Base-by-base conservation (phyloP, 1,139 yeast species). In the Geotrichum histeridarum region DNA sequence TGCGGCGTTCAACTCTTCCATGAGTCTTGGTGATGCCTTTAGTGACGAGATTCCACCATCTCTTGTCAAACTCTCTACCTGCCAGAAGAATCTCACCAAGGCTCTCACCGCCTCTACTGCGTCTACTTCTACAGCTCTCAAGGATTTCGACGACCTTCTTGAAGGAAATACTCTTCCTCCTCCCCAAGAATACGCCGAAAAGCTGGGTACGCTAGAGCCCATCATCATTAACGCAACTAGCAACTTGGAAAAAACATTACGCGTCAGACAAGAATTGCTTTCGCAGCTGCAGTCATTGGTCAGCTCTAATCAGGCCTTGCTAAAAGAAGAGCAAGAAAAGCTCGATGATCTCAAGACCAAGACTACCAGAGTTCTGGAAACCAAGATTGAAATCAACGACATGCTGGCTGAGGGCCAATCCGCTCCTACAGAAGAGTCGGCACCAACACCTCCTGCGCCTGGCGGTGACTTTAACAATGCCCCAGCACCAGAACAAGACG, bases 81-180 rank as follows among this genome's bases (percentile, higher is more conserved):
- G 70, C 1, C 77, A 77, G 59, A 64, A 64, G 18, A 73, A 74
- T 55, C 77, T 77, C 2, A 55, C 60, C 14, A 51, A 57, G 6
- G 47, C 59, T 5, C 55, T 56, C 14, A 41, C 56, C 11, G 46
- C 59, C 5, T 47, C 59, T 8, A 56, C 56, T 30, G 43, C 57
- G 8, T 49, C 60, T 8, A 17, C 55, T 3, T 44, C 59, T 17
- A 45, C 58, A 9, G 61, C 62, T 12, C 48, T 49, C 31, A 53
- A 56, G 33, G 56, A 53, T 7, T 68, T 60, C 52, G 42, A 55
- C 12, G 54, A 54, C 8, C 51, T 67, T 35, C 64, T 73, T 14
- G 70, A 69, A 6, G 70, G 77, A 33, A 82, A 79, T 38, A 73
- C 73, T 49, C 70, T 80, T 47, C 84, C 84, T 1, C 75, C 79